Percentiles rank a stretch among this genome's conserved stretches.
phyloP scores from a whole-genome alignment of 345 rosid species.

The Reutealis trisperma region DNA sequence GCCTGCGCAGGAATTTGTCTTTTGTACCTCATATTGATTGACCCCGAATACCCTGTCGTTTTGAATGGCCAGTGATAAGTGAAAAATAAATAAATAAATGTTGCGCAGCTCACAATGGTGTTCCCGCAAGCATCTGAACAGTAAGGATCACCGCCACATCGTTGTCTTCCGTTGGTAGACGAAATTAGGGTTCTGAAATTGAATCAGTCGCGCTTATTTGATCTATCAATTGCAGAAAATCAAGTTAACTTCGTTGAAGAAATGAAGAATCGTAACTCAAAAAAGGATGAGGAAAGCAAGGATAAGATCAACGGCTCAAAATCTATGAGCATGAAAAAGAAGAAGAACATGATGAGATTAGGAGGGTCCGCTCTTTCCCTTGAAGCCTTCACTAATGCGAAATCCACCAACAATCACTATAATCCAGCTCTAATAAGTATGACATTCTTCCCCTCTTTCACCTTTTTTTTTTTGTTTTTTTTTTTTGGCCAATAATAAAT shows the following conservation, averaged over 20 bases:
- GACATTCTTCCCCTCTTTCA: not conserved
- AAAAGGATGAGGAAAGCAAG: slow-evolving; percentile 3
- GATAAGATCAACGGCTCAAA: slow-evolving; percentile 24
- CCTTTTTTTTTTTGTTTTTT: too few relatives aligned
- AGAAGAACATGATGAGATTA: slow-evolving; percentile 66
- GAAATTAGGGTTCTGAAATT: slow-evolving; percentile 10
- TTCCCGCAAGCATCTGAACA: too few relatives aligned
- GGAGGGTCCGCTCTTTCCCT: slow-evolving; percentile 88
- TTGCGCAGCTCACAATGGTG: too few relatives aligned
- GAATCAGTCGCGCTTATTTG: not conserved
- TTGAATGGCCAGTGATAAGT: too few relatives aligned
- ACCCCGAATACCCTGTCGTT: too few relatives aligned
- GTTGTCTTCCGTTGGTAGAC: not conserved
- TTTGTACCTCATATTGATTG: too few relatives aligned
- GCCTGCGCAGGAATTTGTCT: too few relatives aligned
- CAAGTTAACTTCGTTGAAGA: not conserved
- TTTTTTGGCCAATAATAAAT: too few relatives aligned
- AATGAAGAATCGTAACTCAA: slow-evolving; percentile 42
- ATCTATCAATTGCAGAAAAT: not conserved
- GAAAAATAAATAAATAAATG: too few relatives aligned
- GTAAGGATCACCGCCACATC: not conserved
- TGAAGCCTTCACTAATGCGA: slow-evolving; percentile 68
- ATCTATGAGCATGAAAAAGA: slow-evolving; percentile 22
- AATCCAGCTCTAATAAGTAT: slow-evolving; percentile 74
- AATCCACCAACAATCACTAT: slow-evolving; percentile 46